Base-by-base conservation (phyloP, 257 asterid species). In the Scutellaria baicalensis region DNA sequence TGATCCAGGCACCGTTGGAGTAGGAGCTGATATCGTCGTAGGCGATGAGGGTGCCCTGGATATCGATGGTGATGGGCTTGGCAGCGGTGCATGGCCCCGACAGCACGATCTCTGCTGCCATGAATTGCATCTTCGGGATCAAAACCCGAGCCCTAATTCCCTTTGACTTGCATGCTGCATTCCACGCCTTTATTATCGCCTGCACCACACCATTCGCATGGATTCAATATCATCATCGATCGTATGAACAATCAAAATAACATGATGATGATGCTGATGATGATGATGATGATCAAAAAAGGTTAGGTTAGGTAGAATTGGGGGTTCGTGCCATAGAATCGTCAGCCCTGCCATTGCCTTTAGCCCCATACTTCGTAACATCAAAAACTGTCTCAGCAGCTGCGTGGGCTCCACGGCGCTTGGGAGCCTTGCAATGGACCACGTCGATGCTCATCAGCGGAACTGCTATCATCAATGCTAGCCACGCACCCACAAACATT, bases 331-430 rank as follows among this genome's bases (percentile, higher is more conserved):
- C 97, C 81, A 68, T 9, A 6, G 90, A 59, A 63, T 68, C 59
- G 33, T 85, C 85, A 0, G 74, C 66, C 3, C 6, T 12, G 49
- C 86, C 89, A 70, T 87, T 80, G 3, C 81, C 73, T 59, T 43
- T 81, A 12, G 96, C 96, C 49, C 93, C 96, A 60, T 45, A 74
- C 8, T 68, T 78, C 13, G 81, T 87, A 52, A 89, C 81, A 57
- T 89, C 93, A 73, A 84, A 89, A 84, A 89, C 75, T 43, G 82
- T 70, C 81, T 78, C 86, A 17, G 21, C 73, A 21, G 61, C 21
- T 23, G 71, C 73, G 55, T 80, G 64, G 49, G n/a, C n/a, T n/a
- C 83, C 81, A 8, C 49, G 80, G 35, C 68, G 42, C 23, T 59
- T 50, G 31, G 16, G 13, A 16, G 79, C 66, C 55, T 45, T 33